These are phyloP conservation scores for Paramecium sexaurelia DNA, from an alignment of 73 alveolate genomes.

Conservation along the genomic window DNA sequence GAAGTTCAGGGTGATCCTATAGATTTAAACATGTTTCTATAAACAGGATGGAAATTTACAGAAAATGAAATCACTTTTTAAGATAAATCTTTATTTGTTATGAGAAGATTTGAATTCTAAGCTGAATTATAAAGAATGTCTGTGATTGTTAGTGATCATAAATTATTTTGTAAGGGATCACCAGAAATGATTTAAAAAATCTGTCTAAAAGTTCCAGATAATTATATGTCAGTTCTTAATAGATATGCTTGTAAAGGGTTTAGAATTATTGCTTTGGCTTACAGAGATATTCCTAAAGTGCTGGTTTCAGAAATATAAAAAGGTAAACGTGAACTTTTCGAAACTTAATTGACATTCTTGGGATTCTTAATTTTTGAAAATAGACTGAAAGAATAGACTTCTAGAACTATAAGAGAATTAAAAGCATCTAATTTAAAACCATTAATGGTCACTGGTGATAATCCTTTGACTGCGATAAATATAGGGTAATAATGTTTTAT, in stretches of 20 bases:
- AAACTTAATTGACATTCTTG: slow-evolving; percentile 74
- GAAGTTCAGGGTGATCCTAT: slow-evolving; percentile 92
- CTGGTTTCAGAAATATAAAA: slow-evolving; percentile 66
- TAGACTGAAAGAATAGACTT: slow-evolving; percentile 83
- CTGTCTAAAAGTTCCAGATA: slow-evolving; percentile 73
- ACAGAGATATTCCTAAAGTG: slow-evolving; percentile 67
- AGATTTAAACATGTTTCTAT: slow-evolving; percentile 88
- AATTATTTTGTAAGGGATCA: slow-evolving; percentile 85
- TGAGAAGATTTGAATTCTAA: slow-evolving; percentile 84
- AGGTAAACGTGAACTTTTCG: slow-evolving; percentile 78
- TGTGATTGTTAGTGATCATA: slow-evolving; percentile 69
- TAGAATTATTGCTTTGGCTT: slow-evolving; percentile 84
- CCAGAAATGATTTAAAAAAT: slow-evolving; percentile 88
- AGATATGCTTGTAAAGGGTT: slow-evolving; percentile 81
- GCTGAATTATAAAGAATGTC: slow-evolving; percentile 86
- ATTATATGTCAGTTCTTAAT: slow-evolving; percentile 75
- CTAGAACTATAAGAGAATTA: background rate
- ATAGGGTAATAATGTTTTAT: slow-evolving; percentile 54
- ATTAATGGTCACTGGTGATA: slow-evolving; percentile 76
- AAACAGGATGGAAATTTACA: slow-evolving; percentile 77
- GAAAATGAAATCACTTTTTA: slow-evolving; percentile 67
- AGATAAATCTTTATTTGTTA: slow-evolving; percentile 56
- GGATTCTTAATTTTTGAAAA: slow-evolving; percentile 87
- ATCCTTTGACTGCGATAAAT: slow-evolving; percentile 70
- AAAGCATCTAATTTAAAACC: slow-evolving; percentile 48